phyloP scores from a whole-genome alignment of 805 yeast species.

The Jamesozyma hellenica region DNA sequence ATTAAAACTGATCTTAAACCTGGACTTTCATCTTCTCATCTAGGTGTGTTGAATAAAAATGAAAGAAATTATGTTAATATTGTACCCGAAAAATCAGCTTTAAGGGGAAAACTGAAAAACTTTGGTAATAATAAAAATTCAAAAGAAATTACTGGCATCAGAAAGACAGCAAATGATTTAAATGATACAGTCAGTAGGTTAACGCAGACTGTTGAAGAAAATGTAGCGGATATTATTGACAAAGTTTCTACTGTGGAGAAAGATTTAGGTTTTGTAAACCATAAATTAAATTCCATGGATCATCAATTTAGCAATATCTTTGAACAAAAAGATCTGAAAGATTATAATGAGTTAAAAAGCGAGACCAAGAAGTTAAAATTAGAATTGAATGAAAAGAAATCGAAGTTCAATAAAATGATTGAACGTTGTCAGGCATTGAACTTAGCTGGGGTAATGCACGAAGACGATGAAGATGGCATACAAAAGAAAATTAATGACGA shows the following conservation, averaged over 20 bases:
- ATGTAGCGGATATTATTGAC: background rate
- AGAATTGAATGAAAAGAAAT: background rate
- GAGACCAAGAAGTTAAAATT: background rate
- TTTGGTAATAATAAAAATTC: background rate
- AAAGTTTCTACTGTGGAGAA: background rate
- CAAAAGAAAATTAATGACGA: conserved; percentile 6
- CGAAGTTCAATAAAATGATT: conserved; percentile 21
- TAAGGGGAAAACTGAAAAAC: background rate
- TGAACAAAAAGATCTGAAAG: background rate
- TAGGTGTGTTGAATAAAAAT: conserved; percentile 1
- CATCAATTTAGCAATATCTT: background rate
- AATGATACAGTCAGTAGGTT: background rate
- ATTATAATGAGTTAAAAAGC: background rate
- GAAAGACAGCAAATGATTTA: conserved; percentile 1
- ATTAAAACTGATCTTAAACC: background rate
- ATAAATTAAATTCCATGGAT: background rate
- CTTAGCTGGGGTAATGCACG: conserved; percentile 47
- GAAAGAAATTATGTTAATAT: conserved; percentile 3
- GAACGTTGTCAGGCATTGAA: conserved; percentile 59
- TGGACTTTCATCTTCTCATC: conserved; percentile 1
- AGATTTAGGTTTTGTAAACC: background rate
- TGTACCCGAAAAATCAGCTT: background rate
- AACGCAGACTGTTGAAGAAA: conserved; percentile 1
- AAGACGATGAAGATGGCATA: conserved; percentile 34
- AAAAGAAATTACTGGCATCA: background rate